Base-by-base conservation (phyloP, 1,139 yeast genomes). In the Scheffersomyces quercinus region DNA sequence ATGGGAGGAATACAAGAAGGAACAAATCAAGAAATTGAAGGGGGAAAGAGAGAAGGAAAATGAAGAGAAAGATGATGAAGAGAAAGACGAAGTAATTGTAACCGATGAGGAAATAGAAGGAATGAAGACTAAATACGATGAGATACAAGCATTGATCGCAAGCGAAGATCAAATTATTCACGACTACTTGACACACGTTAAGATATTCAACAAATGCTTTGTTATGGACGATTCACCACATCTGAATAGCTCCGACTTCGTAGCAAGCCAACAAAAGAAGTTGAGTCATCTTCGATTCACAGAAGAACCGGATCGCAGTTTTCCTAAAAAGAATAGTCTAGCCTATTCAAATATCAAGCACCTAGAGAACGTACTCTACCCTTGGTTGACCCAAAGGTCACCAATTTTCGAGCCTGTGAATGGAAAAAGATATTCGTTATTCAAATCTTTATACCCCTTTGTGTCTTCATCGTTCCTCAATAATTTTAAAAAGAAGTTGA, bases 371-470 rank as follows among this genome's bases (percentile, higher is more conserved):
- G 20, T 14, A 14, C n/a, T 31, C 20, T 62, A 52, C 46, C 69
- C 71, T 1, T 65, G 68, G 62, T 45, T 65, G 29, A 49, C 65
- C 3, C 49, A 46, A 14, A 47, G 56, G 41, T 61, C 55, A 28
- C 70, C 71, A 2, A 43, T 39, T 6, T 59, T 49, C 43, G 58
- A 56, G 37, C 48, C 53, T 29, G 49, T 53, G 48, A 46, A 52
- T 34, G 63, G 62, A 2, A 37, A 47, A 7, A 39, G 39, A 36
- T 38, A 12, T n/a, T 41, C 31, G 35, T 46, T 32, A 7, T 32
- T 32, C 12, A 42, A 35, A 6, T 39, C 26, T 15, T 12, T 29
- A 11, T 39, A 39, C 28, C 43, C 39, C 9, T 20, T 26, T 11
- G 16, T 13, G 6, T 24, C 35, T 12, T 26, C 36, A 16, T 13